These are phyloP conservation scores for Exsudoporus floridanus DNA, from an alignment of 1,284 basidiomycete genomes.

Conservation along the genomic window DNA sequence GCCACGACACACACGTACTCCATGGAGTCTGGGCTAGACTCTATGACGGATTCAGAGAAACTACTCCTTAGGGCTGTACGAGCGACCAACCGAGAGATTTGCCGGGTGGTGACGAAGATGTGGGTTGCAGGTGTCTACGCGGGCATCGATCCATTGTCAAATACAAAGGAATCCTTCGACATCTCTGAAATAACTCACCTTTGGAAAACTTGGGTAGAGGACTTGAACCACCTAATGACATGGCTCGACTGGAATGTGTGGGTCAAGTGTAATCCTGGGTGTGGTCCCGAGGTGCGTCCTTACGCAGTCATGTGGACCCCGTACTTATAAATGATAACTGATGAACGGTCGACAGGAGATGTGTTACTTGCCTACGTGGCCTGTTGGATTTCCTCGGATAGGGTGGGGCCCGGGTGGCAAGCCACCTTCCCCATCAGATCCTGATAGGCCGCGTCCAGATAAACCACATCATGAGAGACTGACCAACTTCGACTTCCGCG, in stretches of 20 bases:
- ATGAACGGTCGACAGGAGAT: constrained; percentile 37
- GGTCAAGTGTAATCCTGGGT: constrained; percentile 39
- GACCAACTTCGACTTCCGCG: neutral
- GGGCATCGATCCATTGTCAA: constrained; percentile 29
- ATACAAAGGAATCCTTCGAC: neutral
- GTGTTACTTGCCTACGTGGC: constrained; percentile 51
- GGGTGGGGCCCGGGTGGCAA: neutral
- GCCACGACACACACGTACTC: constrained; percentile 38
- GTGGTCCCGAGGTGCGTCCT: constrained; percentile 34
- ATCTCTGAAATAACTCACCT: constrained; percentile 4
- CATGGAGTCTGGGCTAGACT: constrained; percentile 17
- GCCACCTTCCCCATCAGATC: neutral
- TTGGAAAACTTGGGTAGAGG: constrained; percentile 25
- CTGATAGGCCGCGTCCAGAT: neutral
- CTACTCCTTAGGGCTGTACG: constrained; percentile 37
- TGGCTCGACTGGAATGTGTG: constrained; percentile 47
- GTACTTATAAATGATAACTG: neutral
- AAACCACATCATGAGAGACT: neutral
- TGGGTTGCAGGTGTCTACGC: constrained; percentile 42
- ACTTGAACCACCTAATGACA: constrained; percentile 34
- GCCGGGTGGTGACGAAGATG: constrained; percentile 43
- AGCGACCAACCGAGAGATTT: constrained; percentile 45
- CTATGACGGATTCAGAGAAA: constrained; percentile 39
- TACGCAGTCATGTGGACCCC: neutral
- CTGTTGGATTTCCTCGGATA: constrained; percentile 23